Evolutionary conservation across 1,284 basidiomycete genomes (phyloP).

Genomic region (Ustilago sp.): DNA sequence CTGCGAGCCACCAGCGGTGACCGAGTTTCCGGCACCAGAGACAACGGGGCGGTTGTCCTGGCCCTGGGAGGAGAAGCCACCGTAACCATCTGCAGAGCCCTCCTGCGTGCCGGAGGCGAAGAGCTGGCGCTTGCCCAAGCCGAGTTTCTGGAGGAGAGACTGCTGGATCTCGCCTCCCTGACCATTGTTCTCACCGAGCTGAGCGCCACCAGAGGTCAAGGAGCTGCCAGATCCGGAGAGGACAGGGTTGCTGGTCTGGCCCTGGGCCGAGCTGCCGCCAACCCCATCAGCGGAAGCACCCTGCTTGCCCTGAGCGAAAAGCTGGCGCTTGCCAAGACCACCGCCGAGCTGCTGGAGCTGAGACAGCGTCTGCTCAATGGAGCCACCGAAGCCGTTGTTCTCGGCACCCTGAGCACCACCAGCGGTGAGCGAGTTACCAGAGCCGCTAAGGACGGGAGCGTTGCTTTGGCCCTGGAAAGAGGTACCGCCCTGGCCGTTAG

Average conservation of each 20-base stretch:
- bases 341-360: slow-evolving; percentile 37
- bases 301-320: slow-evolving; percentile 28
- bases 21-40: slow-evolving; percentile 32
- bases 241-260: slow-evolving; percentile 24
- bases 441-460: slow-evolving; percentile 23
- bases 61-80: slow-evolving; percentile 20
- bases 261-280: slow-evolving; percentile 23
- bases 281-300: slow-evolving; percentile 34
- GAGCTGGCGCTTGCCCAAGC: slow-evolving; percentile 28
- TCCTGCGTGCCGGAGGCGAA: slow-evolving; percentile 30
- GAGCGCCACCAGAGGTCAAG: slow-evolving; percentile 22
- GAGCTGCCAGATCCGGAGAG: slow-evolving; percentile 19
- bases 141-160: slow-evolving; percentile 29
- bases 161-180: slow-evolving; percentile 24
- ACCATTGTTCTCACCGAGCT: slow-evolving; percentile 30
- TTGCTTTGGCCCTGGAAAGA: slow-evolving; percentile 24
- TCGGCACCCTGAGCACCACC: slow-evolving; percentile 28
- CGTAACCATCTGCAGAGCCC: slow-evolving; percentile 26
- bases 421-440: slow-evolving; percentile 22
- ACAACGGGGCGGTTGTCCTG: slow-evolving; percentile 31
- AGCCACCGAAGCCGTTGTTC: slow-evolving; percentile 28
- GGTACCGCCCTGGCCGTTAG: slow-evolving; percentile 22
- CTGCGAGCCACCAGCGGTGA: slow-evolving; percentile 29
- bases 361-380: slow-evolving; percentile 21
- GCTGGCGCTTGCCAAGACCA: slow-evolving; percentile 25